These are phyloP conservation scores for Cladosporium sp. DNA, from an alignment of 2,329 filamentous ascomycete genomes.

Conservation along the genomic window DNA sequence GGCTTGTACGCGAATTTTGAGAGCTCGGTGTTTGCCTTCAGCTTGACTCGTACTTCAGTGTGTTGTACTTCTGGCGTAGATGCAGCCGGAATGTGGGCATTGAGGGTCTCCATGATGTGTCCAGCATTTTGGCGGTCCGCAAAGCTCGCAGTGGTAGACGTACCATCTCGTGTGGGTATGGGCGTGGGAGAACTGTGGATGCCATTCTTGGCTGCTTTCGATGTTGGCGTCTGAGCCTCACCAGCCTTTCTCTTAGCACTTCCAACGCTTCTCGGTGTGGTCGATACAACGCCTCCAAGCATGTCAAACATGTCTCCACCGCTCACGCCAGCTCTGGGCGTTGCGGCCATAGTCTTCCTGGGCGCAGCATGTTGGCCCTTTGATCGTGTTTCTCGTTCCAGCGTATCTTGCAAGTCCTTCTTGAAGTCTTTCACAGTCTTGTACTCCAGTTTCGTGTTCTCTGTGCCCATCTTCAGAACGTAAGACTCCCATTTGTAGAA, in stretches of 20 bases:
- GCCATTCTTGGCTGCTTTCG: constrained; percentile 38
- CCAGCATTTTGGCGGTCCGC: constrained; percentile 71
- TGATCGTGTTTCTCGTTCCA: constrained; percentile 69
- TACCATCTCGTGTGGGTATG: constrained; percentile 30
- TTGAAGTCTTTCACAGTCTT: constrained; percentile 72
- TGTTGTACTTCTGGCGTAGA: constrained; percentile 45
- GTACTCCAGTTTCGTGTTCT: constrained; percentile 66
- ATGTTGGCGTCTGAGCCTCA: constrained; percentile 45
- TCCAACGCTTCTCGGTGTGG: constrained; percentile 30
- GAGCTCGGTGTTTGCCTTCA: constrained; percentile 79
- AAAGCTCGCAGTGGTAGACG: constrained; percentile 43
- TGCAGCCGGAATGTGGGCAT: constrained; percentile 62
- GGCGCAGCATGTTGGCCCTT: constrained; percentile 53
- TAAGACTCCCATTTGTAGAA: constrained; percentile 99
- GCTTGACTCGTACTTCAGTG: constrained; percentile 69
- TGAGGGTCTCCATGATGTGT: constrained; percentile 76
- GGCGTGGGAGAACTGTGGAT: constrained; percentile 44
- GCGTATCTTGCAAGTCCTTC: constrained; percentile 73
- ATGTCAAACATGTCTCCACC: constrained; percentile 67
- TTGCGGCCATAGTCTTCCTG: constrained; percentile 57
- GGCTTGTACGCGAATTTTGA: constrained; percentile 89
- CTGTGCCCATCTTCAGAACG: constrained; percentile 84
- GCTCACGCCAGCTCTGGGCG: constrained; percentile 50
- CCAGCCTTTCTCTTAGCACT: constrained; percentile 43
- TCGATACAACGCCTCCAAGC: constrained; percentile 42